Evolutionary conservation across 2,329 filamentous ascomycete genomes (phyloP), one percentile per base, ranked within the genome.

Genomic region (Phaeosphaeria sp.): DNA sequence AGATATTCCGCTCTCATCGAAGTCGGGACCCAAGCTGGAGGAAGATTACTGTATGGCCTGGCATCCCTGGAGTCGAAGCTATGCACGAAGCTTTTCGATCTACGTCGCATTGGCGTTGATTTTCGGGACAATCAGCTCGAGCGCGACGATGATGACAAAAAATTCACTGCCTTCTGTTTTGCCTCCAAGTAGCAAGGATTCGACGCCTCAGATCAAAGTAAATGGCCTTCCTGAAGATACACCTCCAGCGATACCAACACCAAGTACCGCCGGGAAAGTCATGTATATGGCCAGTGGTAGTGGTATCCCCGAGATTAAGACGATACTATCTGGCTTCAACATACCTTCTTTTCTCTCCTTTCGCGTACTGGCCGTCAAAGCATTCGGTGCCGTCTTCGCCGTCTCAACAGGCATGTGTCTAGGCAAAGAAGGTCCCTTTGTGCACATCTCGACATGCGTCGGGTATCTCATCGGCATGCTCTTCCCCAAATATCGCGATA

Each of bases 221-320:
- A 17, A 51, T 33, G 25, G 50, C 4, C 47, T 52, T 43, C 50
- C 50, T 2, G 42, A 49, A 10, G 52, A 52, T 5, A 52, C 25
- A 2, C 50, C 44, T 15, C 48, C 60, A 1, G 17, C 52, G 18
- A 25, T 18, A 33, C 51, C 20, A 27, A 64, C 46, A 54, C 63
- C 25, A 54, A 63, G 6, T 47, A 72, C 7, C 20, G 60, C 63
- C 22, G 82, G 80, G 0, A 87, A 87, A 68, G 77, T 72, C 3
- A 85, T 87, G 78, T 87, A 85, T 65, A 84, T 87, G 82, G 84
- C 84, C 3, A 82, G 84, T 33, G 85, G 85, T 6, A 82, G 79
- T 57, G 85, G 85, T 0, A 87, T 88, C 33, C 85, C 85, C 0
- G 85, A 87, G 71, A 87, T 87, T 76, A 87, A 87, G 70, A 86